A percentile compares a stretch with the other conserved stretches of the same genome.
phyloP scores from a whole-genome alignment of 108 stramenopile genomes.

The Licmophora abbreviata region DNA sequence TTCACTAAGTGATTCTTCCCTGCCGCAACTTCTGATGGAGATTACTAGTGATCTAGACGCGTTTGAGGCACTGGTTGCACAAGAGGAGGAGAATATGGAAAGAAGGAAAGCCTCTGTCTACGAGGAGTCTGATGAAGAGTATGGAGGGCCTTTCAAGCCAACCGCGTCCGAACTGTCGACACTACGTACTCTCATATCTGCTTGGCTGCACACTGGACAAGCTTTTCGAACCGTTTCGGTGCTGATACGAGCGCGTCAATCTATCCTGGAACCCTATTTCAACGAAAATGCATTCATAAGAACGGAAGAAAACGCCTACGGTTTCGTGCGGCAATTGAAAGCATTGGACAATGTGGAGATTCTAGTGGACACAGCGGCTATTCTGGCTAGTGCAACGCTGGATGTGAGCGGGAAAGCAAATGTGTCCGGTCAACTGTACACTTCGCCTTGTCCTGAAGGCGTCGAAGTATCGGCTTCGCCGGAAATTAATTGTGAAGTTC shows the following conservation, averaged over 20 bases:
- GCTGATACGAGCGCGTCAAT: conserved; percentile 35
- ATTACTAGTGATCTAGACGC: conserved; percentile 68
- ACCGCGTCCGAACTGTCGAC: conserved; percentile 54
- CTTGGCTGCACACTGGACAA: conserved; percentile 84
- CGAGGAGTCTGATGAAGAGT: conserved; percentile 18
- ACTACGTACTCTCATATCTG: conserved; percentile 67
- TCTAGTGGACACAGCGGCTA: conserved; percentile 65
- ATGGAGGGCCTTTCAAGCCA: conserved; percentile 14
- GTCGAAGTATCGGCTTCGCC: too few relatives aligned
- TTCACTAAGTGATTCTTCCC: conserved; percentile 12
- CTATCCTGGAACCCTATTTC: conserved; percentile 56
- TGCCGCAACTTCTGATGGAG: conserved; percentile 67
- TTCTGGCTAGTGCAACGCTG: conserved; percentile 42
- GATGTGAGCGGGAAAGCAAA: too few relatives aligned
- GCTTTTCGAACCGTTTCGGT: conserved; percentile 44
- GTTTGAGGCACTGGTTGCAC: conserved; percentile 36
- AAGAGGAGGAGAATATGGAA: conserved; percentile 6
- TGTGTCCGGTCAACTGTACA: too few relatives aligned
- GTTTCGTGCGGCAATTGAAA: conserved; percentile 44
- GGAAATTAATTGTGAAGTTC: too few relatives aligned
- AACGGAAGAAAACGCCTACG: conserved; percentile 22
- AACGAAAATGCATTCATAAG: conserved; percentile 48
- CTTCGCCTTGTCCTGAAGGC: too few relatives aligned
- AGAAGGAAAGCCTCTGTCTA: neutral
- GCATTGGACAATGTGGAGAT: conserved; percentile 63